Evolutionary conservation across 2,329 filamentous ascomycete genomes (phyloP).

Genomic region (Penicillium nordicum): DNA sequence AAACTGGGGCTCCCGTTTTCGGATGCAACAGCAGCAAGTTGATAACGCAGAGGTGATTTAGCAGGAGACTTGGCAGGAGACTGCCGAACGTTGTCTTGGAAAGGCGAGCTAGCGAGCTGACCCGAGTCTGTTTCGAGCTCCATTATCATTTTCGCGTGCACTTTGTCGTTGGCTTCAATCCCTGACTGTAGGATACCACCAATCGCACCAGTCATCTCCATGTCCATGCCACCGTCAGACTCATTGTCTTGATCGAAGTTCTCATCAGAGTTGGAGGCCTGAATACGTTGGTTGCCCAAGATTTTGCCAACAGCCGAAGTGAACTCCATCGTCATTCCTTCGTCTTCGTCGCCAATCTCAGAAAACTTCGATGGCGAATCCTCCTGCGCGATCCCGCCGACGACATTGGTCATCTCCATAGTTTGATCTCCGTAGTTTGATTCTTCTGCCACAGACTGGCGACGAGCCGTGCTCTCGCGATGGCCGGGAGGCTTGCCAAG

Average conservation of each 20-base stretch:
- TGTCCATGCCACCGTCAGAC: constrained; percentile 39
- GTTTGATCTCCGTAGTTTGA: constrained; percentile 49
- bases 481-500: constrained; percentile 47
- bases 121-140: constrained; percentile 55
- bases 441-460: constrained; percentile 42
- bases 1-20: constrained; percentile 56
- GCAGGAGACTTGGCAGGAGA: constrained; percentile 27
- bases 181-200: constrained; percentile 52
- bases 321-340: constrained; percentile 50
- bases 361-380: constrained; percentile 18
- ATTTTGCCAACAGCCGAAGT: constrained; percentile 46
- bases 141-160: constrained; percentile 56
- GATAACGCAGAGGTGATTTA: constrained; percentile 27
- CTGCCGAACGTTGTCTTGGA: constrained; percentile 36
- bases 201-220: constrained; percentile 59
- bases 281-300: constrained; percentile 27
- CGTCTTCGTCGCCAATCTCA: constrained; percentile 31
- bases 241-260: constrained; percentile 29
- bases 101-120: constrained; percentile 47
- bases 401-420: constrained; percentile 47
- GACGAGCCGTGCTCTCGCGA: constrained; percentile 38
- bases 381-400: constrained; percentile 39
- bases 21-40: constrained; percentile 43
- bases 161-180: constrained; percentile 40
- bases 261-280: constrained; percentile 18